phyloP scores from a whole-genome alignment of 2,329 filamentous ascomycete species.

The Byssoonygena ceratinophila region DNA sequence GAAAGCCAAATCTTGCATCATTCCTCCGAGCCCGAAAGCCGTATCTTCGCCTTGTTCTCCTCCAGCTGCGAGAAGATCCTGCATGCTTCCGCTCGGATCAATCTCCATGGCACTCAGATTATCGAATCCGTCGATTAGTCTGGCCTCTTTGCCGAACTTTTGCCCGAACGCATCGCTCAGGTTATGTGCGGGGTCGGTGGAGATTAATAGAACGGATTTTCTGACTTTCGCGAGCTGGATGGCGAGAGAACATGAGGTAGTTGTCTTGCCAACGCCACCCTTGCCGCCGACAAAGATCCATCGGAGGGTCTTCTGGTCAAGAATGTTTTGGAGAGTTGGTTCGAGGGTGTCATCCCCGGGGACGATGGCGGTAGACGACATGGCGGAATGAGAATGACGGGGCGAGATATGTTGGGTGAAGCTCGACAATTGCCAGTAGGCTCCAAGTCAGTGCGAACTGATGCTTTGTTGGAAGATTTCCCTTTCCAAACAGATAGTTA shows the following conservation, averaged over 20 bases:
- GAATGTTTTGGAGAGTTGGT: constrained; percentile 83
- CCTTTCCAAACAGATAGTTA: too few relatives aligned
- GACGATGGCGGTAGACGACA: constrained; percentile 36
- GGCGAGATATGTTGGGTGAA: neutral
- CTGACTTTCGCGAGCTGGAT: constrained; percentile 94
- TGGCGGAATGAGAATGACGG: constrained; percentile 18
- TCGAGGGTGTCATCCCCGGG: constrained; percentile 63
- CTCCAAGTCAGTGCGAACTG: neutral
- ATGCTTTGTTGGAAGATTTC: neutral
- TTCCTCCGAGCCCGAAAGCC: constrained; percentile 66
- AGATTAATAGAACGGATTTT: constrained; percentile 93
- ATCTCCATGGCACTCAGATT: constrained; percentile 99
- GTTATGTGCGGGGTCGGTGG: constrained; percentile 96
- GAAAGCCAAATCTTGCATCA: constrained; percentile 98
- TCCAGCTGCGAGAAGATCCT: constrained; percentile 74
- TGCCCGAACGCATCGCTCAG: constrained; percentile 95
- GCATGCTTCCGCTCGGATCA: constrained; percentile 94
- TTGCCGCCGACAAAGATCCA: constrained; percentile 99
- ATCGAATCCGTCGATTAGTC: constrained; percentile 79
- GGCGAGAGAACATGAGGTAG: constrained; percentile 95
- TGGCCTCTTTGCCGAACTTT: constrained; percentile 98
- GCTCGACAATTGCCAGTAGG: neutral
- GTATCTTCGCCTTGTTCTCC: constrained; percentile 55
- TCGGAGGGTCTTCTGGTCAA: constrained; percentile 87
- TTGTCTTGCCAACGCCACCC: constrained; percentile 96